phyloP scores from a whole-genome alignment of 208 protist species.

The Acanthamoeba castellanii region DNA sequence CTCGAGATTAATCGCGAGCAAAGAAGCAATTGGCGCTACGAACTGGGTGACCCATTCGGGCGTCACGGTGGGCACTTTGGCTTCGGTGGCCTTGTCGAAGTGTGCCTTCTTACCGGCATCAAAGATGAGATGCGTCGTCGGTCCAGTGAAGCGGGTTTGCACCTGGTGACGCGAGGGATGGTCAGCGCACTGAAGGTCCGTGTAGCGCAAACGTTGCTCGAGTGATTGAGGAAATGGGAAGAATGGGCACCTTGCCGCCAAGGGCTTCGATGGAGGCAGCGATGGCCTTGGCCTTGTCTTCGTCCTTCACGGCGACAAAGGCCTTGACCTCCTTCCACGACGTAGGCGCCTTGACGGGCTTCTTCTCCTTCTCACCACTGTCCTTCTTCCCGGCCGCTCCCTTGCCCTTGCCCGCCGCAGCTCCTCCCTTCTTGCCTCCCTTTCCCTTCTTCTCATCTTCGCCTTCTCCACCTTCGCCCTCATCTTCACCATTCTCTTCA shows the following conservation, averaged over 20 bases:
- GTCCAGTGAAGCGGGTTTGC: neutral
- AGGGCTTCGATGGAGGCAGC: neutral
- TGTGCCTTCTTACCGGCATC: slow-evolving; percentile 18
- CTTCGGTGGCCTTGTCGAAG: slow-evolving; percentile 33
- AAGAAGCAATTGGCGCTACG: neutral
- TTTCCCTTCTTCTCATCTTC: slow-evolving; percentile 18
- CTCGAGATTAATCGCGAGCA: neutral
- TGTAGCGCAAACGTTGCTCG: neutral
- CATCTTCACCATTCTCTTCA: neutral
- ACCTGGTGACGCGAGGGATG: neutral
- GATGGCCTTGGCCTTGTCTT: slow-evolving; percentile 16
- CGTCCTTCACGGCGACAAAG: slow-evolving; percentile 34
- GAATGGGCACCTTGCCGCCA: slow-evolving; percentile 11
- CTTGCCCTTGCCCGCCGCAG: neutral
- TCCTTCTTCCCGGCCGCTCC: neutral
- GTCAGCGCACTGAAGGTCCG: neutral
- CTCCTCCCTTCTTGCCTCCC: neutral
- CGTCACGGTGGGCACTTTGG: neutral
- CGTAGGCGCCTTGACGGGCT: neutral
- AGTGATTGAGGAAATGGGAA: neutral
- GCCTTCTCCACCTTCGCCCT: neutral
- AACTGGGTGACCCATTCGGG: slow-evolving; percentile 43
- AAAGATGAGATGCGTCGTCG: neutral
- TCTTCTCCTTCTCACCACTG: neutral
- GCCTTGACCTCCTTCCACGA: slow-evolving; percentile 54